Conservation (phyloP, 1,284 basidiomycete genomes). For the Peniophora sp. region DNA sequence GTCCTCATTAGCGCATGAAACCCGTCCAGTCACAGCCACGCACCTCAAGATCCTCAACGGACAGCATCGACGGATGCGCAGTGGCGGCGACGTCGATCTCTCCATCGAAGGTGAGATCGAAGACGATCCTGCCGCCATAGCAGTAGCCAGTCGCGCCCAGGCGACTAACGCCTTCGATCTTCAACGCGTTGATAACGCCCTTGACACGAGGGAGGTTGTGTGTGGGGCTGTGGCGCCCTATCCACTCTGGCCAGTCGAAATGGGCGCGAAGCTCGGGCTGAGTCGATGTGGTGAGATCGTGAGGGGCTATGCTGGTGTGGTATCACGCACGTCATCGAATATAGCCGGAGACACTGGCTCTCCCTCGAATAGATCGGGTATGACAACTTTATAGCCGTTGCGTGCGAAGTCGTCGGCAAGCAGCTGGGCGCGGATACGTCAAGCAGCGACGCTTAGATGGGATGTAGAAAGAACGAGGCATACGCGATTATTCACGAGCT, state of each 20-base stretch:
- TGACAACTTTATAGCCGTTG: slow-evolving; percentile 39
- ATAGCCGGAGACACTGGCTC: slow-evolving; percentile 24
- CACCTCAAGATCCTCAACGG: background rate
- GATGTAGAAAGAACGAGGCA: background rate
- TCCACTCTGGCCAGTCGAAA: slow-evolving; percentile 44
- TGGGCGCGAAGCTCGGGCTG: background rate
- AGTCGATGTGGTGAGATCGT: background rate
- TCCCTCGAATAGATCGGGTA: slow-evolving; percentile 37
- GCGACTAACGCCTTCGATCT: background rate
- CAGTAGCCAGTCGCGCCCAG: background rate
- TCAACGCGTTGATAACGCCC: background rate
- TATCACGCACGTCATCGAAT: background rate
- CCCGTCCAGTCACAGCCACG: too few relatives aligned
- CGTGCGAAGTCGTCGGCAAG: slow-evolving; percentile 47
- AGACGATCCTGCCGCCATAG: background rate
- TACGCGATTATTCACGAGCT: background rate
- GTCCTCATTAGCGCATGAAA: background rate
- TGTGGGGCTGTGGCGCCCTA: slow-evolving; percentile 34
- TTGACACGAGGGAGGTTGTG: slow-evolving; percentile 22
- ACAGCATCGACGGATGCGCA: background rate
- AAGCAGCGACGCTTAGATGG: background rate
- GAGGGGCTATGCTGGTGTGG: background rate
- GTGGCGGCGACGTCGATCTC: background rate
- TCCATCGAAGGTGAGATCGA: background rate
- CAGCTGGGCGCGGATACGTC: slow-evolving; percentile 18